Evolutionary conservation across 306 rosid genomes (phyloP).

Genomic region (Prunus mume): DNA sequence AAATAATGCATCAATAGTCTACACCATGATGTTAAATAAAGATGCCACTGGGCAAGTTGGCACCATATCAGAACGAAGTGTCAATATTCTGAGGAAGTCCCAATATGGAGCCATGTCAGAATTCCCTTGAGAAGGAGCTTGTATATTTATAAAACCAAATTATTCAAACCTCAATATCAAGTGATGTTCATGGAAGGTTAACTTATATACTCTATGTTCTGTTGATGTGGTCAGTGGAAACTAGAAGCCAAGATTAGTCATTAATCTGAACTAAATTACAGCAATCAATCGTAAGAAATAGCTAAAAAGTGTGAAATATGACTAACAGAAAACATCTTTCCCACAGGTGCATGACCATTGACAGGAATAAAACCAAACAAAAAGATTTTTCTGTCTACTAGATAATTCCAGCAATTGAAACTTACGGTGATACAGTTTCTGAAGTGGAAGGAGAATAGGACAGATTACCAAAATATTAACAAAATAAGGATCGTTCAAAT

Average conservation of each 20-base stretch:
- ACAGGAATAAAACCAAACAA: not conserved
- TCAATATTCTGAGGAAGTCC: not conserved
- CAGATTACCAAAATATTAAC: not conserved
- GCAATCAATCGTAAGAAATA: not conserved
- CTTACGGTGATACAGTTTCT: not conserved
- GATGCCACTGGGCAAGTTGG: no score
- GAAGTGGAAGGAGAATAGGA: not conserved
- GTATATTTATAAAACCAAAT: not conserved
- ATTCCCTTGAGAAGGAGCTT: not conserved
- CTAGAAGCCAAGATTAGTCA: not conserved
- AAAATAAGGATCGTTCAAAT: not conserved
- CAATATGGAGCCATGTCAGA: not conserved
- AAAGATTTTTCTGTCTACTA: not conserved
- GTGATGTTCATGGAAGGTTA: not conserved
- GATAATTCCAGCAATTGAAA: not conserved
- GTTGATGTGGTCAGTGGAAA: not conserved
- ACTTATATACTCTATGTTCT: not conserved
- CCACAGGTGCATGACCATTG: not conserved
- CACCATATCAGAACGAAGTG: no score
- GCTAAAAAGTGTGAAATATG: not conserved
- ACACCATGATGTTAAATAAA: not conserved
- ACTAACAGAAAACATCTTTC: not conserved
- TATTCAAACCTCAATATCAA: not conserved
- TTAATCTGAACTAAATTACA: not conserved
- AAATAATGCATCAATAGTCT: not conserved